Percentiles rank a stretch among this genome's conserved stretches.
phyloP scores from a whole-genome alignment of 78 protist genomes.

The Planoprotostelium fungivorum region DNA sequence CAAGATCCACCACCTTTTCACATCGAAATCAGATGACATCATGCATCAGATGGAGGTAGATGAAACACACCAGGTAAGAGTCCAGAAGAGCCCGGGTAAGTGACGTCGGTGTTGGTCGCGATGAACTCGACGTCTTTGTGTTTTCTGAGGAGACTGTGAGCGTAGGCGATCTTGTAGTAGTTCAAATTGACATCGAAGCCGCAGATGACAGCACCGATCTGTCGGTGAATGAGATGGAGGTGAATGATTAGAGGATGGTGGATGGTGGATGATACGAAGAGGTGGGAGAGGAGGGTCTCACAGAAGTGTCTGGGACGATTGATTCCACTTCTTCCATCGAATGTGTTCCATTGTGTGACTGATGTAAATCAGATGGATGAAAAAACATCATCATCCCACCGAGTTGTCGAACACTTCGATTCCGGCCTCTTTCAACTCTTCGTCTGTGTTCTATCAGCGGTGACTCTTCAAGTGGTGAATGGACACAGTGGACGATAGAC shows the following conservation, averaged over 20 bases:
- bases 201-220: slow-evolving; percentile 45
- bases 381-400: neutral
- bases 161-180: slow-evolving; percentile 34
- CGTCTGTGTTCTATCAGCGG: too few relatives aligned
- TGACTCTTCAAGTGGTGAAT: too few relatives aligned
- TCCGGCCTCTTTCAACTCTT: neutral
- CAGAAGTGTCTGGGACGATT: slow-evolving; percentile 5
- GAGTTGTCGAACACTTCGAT: neutral
- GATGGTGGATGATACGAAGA: neutral
- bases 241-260: neutral
- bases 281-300: neutral
- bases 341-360: neutral
- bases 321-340: slow-evolving; percentile 16
- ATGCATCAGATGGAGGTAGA: neutral
- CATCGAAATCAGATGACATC: neutral
- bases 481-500: too few relatives aligned
- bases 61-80: slow-evolving; percentile 24
- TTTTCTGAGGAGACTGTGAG: slow-evolving; percentile 2
- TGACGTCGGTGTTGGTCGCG: slow-evolving; percentile 34
- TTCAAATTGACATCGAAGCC: slow-evolving; percentile 31
- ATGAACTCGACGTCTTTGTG: slow-evolving; percentile 11
- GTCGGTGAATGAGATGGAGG: neutral
- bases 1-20: slow-evolving; percentile 2
- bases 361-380: neutral
- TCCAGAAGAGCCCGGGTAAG: slow-evolving; percentile 21